Evolutionary conservation across 495 filamentous ascomycete species (phyloP).

Genomic region (Penicillium maclennaniae): DNA sequence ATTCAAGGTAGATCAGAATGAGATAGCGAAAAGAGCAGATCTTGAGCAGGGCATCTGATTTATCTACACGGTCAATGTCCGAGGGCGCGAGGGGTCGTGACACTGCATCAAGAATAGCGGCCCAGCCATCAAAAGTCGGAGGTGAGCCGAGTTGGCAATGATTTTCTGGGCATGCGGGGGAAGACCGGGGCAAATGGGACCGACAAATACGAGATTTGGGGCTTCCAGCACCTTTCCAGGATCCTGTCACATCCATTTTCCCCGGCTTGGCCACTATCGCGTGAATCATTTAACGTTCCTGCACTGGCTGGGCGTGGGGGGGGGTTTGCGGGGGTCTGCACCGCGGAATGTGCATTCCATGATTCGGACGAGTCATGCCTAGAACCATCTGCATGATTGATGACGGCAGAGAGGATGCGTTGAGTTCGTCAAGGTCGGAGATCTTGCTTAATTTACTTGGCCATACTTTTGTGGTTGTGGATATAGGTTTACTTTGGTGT

Average conservation of each 20-base stretch:
- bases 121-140: slow-evolving; percentile 23
- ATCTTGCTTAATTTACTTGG: neutral
- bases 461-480: neutral
- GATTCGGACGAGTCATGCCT: neutral
- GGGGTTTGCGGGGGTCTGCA: slow-evolving; percentile 16
- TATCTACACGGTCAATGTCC: slow-evolving; percentile 16
- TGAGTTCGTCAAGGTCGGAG: neutral
- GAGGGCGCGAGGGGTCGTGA: slow-evolving; percentile 20
- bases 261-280: neutral
- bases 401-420: neutral
- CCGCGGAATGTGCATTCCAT: neutral
- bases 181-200: neutral
- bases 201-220: slow-evolving; percentile 1
- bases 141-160: slow-evolving; percentile 25
- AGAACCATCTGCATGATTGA: neutral
- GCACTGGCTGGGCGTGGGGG: slow-evolving; percentile 4
- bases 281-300: neutral
- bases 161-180: slow-evolving; percentile 20
- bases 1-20: neutral
- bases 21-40: neutral
- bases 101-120: slow-evolving; percentile 3
- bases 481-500: neutral
- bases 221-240: neutral
- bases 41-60: neutral
- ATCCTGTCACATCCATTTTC: neutral